Percentiles rank a stretch among this genome's conserved stretches.
phyloP scores from a whole-genome alignment of 371 early-diverging fungal genomes.

The Chytridium lagenaria region DNA sequence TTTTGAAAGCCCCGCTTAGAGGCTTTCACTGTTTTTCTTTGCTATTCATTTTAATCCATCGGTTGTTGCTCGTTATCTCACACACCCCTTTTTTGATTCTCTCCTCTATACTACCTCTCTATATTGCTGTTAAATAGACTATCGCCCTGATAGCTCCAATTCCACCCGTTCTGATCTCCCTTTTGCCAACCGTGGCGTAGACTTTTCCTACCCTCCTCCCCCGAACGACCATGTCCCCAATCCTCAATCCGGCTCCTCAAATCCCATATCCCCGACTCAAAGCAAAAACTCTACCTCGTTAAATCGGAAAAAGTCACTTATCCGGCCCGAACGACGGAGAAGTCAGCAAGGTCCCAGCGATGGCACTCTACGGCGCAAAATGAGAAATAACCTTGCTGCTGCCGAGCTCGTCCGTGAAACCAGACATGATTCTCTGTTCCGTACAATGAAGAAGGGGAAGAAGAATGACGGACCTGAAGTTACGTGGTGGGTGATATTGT shows the following conservation, averaged over 20 bases:
- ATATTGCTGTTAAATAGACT: background rate
- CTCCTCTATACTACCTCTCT: background rate
- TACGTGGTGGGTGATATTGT: slow-evolving; percentile 29
- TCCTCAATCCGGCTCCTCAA: background rate
- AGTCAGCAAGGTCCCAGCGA: background rate
- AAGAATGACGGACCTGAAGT: slow-evolving; percentile 7
- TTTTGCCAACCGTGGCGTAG: slow-evolving; percentile 1
- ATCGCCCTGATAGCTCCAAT: slow-evolving; percentile 4
- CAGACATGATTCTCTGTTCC: slow-evolving; percentile 16
- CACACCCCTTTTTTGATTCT: background rate
- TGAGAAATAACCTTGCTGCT: slow-evolving; percentile 16
- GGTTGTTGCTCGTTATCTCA: background rate
- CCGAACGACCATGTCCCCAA: background rate
- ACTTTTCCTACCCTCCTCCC: background rate
- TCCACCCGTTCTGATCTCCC: slow-evolving; percentile 7
- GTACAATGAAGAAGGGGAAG: slow-evolving; percentile 19
- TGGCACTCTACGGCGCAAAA: slow-evolving; percentile 2
- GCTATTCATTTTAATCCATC: no score
- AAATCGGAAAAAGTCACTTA: slow-evolving; percentile 17
- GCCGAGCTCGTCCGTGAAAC: slow-evolving; percentile 20
- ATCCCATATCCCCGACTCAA: background rate
- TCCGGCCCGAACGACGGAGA: slow-evolving; percentile 8
- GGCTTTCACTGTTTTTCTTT: no score
- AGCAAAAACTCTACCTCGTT: slow-evolving; percentile 5
- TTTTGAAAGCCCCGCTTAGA: no score